These are phyloP conservation scores for Cercospora nicotianae DNA, from an alignment of 2,329 filamentous ascomycete genomes.

Conservation along the genomic window DNA sequence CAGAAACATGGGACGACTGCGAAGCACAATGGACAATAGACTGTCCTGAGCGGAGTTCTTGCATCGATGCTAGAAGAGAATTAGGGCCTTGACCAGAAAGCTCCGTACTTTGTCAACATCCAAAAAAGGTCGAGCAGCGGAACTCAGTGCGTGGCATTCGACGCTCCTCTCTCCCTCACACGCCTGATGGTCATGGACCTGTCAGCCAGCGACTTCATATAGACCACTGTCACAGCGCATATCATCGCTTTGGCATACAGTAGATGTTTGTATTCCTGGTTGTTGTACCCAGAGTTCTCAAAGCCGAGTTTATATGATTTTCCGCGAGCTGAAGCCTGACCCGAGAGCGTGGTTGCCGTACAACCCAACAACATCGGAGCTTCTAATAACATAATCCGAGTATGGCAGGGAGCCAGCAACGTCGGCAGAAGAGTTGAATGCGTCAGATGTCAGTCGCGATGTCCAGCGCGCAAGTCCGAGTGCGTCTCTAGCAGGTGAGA, in stretches of 20 bases:
- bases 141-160: too few relatives aligned
- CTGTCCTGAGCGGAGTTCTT: not conserved
- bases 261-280: slow-evolving; percentile 72
- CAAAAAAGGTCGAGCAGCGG: too few relatives aligned
- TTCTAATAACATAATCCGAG: slow-evolving; percentile 95
- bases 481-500: slow-evolving; percentile 66
- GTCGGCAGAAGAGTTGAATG: slow-evolving; percentile 90
- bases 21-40: not conserved
- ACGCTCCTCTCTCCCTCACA: too few relatives aligned
- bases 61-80: too few relatives aligned
- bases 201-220: not conserved
- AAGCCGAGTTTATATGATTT: slow-evolving; percentile 77
- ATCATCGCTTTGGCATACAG: not conserved
- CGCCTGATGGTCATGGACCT: too few relatives aligned
- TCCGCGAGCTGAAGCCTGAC: slow-evolving; percentile 74
- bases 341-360: slow-evolving; percentile 85
- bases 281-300: slow-evolving; percentile 89
- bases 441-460: slow-evolving; percentile 94
- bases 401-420: slow-evolving; percentile 88
- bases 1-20: not conserved
- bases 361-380: slow-evolving; percentile 74
- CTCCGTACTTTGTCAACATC: too few relatives aligned
- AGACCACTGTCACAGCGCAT: not conserved
- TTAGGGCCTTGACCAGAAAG: too few relatives aligned
- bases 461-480: slow-evolving; percentile 77